Conservation (phyloP, 1,139 yeast genomes). For the Pichia sp. region DNA sequence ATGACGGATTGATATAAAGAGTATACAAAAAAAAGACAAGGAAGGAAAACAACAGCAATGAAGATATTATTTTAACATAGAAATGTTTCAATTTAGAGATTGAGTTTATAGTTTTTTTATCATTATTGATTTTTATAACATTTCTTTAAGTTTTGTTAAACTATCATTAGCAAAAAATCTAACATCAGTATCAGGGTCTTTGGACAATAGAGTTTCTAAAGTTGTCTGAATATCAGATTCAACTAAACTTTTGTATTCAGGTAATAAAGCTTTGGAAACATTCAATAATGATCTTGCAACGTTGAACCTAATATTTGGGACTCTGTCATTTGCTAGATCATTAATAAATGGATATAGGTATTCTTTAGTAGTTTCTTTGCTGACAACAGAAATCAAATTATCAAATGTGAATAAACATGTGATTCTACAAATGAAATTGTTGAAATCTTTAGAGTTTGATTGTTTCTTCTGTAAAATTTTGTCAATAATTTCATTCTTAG, state of each 20-base stretch:
- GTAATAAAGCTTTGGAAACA: conserved; percentile 44
- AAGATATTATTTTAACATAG: too few species aligned
- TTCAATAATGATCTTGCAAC: conserved; percentile 78
- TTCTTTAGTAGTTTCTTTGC: conserved; percentile 43
- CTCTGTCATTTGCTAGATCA: conserved; percentile 66
- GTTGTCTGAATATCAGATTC: conserved; percentile 51
- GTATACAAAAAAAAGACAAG: too few species aligned
- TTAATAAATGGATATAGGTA: conserved; percentile 75
- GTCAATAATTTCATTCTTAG: conserved; percentile 72
- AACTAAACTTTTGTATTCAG: conserved; percentile 33
- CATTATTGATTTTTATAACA: not conserved
- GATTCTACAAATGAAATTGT: conserved; percentile 78
- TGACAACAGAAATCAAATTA: conserved; percentile 62
- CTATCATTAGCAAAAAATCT: conserved; percentile 73
- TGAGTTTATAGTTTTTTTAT: too few species aligned
- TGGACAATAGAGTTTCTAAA: conserved; percentile 50
- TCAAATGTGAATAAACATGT: conserved; percentile 87
- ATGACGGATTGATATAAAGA: not conserved
- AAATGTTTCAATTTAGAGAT: too few species aligned
- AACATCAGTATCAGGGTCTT: conserved; percentile 82
- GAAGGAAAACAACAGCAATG: too few species aligned
- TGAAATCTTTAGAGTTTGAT: conserved; percentile 28
- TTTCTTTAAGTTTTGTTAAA: conserved; percentile 12
- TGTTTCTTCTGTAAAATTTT: conserved; percentile 50
- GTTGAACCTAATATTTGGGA: conserved; percentile 92